phyloP scores from a whole-genome alignment of 129 eudicot genomes.

The Glebionis coronaria region DNA sequence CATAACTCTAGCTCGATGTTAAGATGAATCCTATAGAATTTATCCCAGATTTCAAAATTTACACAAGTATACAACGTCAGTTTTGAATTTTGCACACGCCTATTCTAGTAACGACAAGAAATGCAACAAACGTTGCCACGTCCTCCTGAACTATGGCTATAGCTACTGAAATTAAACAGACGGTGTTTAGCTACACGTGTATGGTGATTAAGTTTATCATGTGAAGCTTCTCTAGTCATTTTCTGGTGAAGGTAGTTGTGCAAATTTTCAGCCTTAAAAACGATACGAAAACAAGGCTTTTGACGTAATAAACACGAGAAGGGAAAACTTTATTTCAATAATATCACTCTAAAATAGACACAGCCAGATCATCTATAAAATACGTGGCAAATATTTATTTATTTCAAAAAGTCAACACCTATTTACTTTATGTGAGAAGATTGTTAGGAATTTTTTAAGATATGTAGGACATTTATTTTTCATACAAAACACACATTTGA shows the following conservation, averaged over 20 bases:
- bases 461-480: no score
- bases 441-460: no score
- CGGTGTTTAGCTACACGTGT: slow-evolving; percentile 47
- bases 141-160: slow-evolving; percentile 4
- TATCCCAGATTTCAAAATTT: no score
- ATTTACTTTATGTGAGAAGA: no score
- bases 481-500: no score
- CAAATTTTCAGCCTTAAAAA: slow-evolving; percentile 7
- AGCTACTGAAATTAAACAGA: slow-evolving; percentile 28
- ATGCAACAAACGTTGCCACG: not conserved
- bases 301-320: slow-evolving; percentile 13
- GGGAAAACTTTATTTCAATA: not conserved
- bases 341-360: not conserved
- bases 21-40: no score
- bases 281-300: not conserved
- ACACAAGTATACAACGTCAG: no score
- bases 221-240: slow-evolving; percentile 29
- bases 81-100: no score
- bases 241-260: slow-evolving; percentile 37
- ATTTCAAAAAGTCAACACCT: not conserved
- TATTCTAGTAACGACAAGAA: not conserved
- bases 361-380: not conserved
- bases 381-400: not conserved
- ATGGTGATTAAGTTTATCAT: slow-evolving; percentile 27
- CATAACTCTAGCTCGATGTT: no score